phyloP scores from a whole-genome alignment of 2,329 filamentous ascomycete genomes.

The Sclerotinia trifoliorum region DNA sequence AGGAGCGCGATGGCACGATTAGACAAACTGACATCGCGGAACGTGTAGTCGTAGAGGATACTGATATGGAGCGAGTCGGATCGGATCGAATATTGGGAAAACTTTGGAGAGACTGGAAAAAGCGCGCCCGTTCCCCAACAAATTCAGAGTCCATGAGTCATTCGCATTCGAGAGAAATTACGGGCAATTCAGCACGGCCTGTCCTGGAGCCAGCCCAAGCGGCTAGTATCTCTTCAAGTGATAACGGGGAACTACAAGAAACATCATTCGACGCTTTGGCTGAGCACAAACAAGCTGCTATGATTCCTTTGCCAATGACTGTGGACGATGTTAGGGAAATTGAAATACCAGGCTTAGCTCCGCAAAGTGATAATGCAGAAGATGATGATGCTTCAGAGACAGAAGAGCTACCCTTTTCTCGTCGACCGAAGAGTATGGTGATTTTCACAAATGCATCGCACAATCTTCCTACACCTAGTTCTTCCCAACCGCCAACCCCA shows the following conservation, averaged over 20 bases:
- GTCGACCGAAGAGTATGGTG: constrained; percentile 46
- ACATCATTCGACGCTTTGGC: constrained; percentile 31
- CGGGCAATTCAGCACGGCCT: constrained; percentile 34
- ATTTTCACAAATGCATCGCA: constrained; percentile 40
- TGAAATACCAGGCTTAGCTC: constrained; percentile 68
- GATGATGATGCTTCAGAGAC: constrained; percentile 44
- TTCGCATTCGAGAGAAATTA: constrained; percentile 51
- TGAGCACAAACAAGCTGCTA: constrained; percentile 46
- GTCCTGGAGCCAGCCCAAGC: constrained; percentile 26
- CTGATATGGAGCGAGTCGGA: constrained; percentile 90
- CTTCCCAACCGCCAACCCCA: constrained; percentile 30
- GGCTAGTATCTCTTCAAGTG: constrained; percentile 43
- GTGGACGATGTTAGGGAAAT: constrained; percentile 75
- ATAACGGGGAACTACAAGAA: constrained; percentile 27
- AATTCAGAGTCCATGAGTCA: constrained; percentile 48
- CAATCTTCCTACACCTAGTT: constrained; percentile 34
- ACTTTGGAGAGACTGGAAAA: constrained; percentile 94
- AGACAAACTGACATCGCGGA: constrained; percentile 53
- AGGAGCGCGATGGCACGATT: constrained; percentile 52
- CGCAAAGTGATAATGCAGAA: constrained; percentile 62
- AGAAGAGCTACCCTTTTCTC: constrained; percentile 40
- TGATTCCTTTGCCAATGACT: constrained; percentile 66
- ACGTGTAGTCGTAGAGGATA: constrained; percentile 79
- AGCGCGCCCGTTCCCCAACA: constrained; percentile 64
- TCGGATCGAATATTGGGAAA: constrained; percentile 84